These are phyloP conservation scores for Sindora glabra DNA, from an alignment of 306 rosid species.

Conservation along the genomic window DNA sequence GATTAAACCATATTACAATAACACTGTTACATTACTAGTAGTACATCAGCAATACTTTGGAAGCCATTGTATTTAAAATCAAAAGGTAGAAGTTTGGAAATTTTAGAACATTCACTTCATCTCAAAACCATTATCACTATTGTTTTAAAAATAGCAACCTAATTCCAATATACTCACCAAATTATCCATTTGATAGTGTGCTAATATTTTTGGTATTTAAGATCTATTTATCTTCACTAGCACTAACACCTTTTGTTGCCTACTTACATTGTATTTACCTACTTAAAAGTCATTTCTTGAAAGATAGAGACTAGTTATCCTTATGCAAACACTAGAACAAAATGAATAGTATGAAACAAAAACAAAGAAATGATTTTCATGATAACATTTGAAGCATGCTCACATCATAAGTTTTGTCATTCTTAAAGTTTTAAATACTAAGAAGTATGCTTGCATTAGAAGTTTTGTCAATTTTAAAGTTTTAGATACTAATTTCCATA, in stretches of 20 bases:
- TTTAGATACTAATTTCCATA: background rate
- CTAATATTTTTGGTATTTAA: slow-evolving; percentile 73
- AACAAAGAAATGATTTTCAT: background rate
- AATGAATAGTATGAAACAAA: background rate
- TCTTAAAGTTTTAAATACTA: too few species aligned
- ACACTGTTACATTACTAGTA: too few species aligned
- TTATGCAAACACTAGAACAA: background rate
- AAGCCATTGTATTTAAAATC: background rate
- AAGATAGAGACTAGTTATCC: background rate
- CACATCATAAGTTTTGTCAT: background rate
- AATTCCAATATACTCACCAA: slow-evolving; percentile 45
- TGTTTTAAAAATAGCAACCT: slow-evolving; percentile 3
- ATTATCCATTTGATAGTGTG: slow-evolving; percentile 86
- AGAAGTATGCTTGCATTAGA: too few species aligned
- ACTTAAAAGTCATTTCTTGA: slow-evolving; percentile 97
- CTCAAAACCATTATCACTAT: background rate
- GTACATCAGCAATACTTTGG: too few species aligned
- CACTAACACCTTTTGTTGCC: slow-evolving; percentile 91
- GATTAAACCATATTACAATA: too few species aligned
- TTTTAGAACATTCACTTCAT: background rate
- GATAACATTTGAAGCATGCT: background rate
- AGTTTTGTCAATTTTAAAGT: too few species aligned
- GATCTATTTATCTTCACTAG: slow-evolving; percentile 71
- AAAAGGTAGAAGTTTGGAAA: background rate
- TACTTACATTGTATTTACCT: slow-evolving; percentile 95